phyloP scores from a whole-genome alignment of 257 asterid genomes.

The Avicennia marina region DNA sequence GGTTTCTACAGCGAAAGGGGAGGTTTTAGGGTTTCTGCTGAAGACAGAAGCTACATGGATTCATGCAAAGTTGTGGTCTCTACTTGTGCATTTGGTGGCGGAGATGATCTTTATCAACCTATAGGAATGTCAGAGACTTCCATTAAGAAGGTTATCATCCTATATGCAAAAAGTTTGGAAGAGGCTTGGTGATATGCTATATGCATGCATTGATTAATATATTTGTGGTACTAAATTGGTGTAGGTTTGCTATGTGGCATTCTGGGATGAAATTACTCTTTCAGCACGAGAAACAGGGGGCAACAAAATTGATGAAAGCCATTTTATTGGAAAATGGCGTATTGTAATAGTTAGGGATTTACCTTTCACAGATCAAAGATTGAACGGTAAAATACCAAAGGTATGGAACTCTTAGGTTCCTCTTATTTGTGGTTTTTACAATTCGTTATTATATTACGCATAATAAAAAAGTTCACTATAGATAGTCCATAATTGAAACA shows the following conservation, averaged over 20 bases:
- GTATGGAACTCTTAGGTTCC: conserved; percentile 34
- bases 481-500: neutral
- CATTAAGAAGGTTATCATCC: neutral
- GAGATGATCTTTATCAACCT: conserved; percentile 98
- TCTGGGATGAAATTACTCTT: conserved; percentile 94
- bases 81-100: conserved; percentile 99
- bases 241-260: conserved; percentile 95
- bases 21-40: conserved; percentile 80
- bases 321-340: conserved; percentile 87
- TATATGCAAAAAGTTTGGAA: neutral
- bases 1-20: conserved; percentile 78
- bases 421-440: neutral
- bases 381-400: conserved; percentile 98
- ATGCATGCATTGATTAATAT: no score
- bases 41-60: conserved; percentile 67
- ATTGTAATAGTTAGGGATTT: conserved; percentile 66
- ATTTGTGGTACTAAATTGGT: neutral
- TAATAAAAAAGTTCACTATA: neutral
- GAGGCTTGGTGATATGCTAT: neutral
- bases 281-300: conserved; percentile 78
- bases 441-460: neutral
- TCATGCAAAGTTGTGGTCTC: conserved; percentile 88
- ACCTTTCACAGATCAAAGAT: conserved; percentile 75
- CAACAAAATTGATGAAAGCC: conserved; percentile 50
- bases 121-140: conserved; percentile 32